Evolutionary conservation across 108 stramenopile species (phyloP), one percentile per base, ranked within the genome.

Genomic region (Skeletonema tropicum): DNA sequence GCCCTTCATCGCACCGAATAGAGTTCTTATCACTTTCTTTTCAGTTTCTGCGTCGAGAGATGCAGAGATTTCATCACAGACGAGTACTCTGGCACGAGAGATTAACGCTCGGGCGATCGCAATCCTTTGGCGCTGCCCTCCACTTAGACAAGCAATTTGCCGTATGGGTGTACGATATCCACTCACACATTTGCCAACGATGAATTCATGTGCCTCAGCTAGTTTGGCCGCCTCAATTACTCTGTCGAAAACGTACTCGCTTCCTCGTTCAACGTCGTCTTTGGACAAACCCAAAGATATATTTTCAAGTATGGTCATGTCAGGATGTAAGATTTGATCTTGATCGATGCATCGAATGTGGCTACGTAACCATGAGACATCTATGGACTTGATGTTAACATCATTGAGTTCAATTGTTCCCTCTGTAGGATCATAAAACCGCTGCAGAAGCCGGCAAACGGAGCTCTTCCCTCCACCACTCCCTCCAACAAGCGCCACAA

Each of bases 61-160:
- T 11, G 76, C 21, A 29, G 76, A 70, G 25, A 70, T 57, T 38
- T 78, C 70, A 36, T 71, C 77, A 9, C 48, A 64, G 8, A 78
- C 39, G 7, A 78, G 10, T 23, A 78, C 57, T 6, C 23, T 12
- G 9, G 77, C 62, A n/a, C 49, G 35, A 2, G 64, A 48, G 12
- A 95, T 79, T 35, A 95, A 69, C 1, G 93, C 92, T 32, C 96
- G 83, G 9, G 96, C 94, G 33, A 97, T 94, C 21, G 93, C 91
- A 29, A 98, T 83, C 29, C 97, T 83, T 74, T 98, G 97, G 58
- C 92, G 90, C 78, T 98, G 95, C 0, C 97, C 95, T 8, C 93
- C 96, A 41, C 70, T 76, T 2, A 78, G 57, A 23, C 69, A 69
- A 14, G 73, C 61, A 15, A 85, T 73, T 57, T 88, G 80, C 45